Conservation (phyloP, 257 asterid genomes). For the Solanum tarijense region DNA sequence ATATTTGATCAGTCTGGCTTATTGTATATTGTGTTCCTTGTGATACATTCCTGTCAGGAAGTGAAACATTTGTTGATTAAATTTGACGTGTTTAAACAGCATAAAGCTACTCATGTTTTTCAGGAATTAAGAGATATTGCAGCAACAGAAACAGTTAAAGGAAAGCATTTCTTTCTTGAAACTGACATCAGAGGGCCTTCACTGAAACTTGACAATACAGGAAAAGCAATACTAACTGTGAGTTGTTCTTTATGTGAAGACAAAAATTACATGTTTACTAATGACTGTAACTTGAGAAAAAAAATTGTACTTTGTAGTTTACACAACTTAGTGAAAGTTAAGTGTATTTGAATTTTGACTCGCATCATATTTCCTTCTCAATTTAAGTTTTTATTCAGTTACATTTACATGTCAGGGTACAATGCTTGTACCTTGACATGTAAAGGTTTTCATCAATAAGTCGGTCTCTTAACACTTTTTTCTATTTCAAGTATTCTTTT, state of each 20-base stretch:
- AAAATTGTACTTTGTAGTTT: not conserved
- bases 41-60: not conserved
- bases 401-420: not conserved
- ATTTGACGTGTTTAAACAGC: not conserved
- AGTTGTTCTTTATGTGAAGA: constrained; percentile 15
- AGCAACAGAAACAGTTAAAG: constrained; percentile 53
- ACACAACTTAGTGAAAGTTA: not conserved
- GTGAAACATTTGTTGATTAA: not conserved
- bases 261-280: not conserved
- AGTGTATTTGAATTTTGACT: not conserved
- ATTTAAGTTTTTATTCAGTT: not conserved
- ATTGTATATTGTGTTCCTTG: not conserved
- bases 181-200: constrained; percentile 85
- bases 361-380: not conserved
- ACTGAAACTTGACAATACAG: constrained; percentile 82
- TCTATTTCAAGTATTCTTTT: not conserved
- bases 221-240: constrained; percentile 83
- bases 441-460: not conserved
- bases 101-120: constrained; percentile 8
- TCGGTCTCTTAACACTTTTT: not conserved
- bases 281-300: not conserved
- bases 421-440: not conserved
- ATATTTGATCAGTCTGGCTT: not conserved
- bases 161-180: constrained; percentile 83
- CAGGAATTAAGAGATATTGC: constrained; percentile 76